These are phyloP conservation scores for Salix koriyanagi DNA, from an alignment of 345 rosid species.

Conservation along the genomic window DNA sequence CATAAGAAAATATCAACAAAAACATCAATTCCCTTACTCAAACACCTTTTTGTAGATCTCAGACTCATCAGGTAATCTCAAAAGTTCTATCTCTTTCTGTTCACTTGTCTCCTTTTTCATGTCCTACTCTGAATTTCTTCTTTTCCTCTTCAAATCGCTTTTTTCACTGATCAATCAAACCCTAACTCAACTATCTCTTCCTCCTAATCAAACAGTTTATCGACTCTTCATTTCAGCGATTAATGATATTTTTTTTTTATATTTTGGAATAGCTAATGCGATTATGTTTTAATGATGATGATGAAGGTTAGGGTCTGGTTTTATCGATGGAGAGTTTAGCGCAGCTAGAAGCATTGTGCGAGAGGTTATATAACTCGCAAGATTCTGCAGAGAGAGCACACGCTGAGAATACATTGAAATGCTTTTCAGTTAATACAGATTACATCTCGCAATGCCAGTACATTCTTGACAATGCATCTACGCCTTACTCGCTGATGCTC, in stretches of 20 bases:
- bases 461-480: constrained; percentile 93
- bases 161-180: background rate
- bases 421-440: constrained; percentile 79
- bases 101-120: background rate
- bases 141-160: background rate
- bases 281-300: background rate
- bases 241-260: background rate
- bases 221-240: background rate
- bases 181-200: background rate
- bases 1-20: constrained; percentile 2
- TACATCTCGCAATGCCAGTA: constrained; percentile 94
- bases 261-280: background rate
- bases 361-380: constrained; percentile 90
- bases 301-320: background rate
- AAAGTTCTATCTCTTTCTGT: background rate
- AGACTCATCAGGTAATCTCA: constrained; percentile 18
- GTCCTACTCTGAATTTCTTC: background rate
- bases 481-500: constrained; percentile 96
- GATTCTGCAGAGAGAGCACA: constrained; percentile 87
- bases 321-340: constrained; percentile 91
- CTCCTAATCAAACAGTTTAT: background rate
- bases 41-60: constrained; percentile 24
- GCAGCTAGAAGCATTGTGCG: constrained; percentile 93
- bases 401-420: constrained; percentile 88
- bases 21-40: background rate